phyloP scores from a whole-genome alignment of 2,329 filamentous ascomycete species.

The Cordyceps farinosa region DNA sequence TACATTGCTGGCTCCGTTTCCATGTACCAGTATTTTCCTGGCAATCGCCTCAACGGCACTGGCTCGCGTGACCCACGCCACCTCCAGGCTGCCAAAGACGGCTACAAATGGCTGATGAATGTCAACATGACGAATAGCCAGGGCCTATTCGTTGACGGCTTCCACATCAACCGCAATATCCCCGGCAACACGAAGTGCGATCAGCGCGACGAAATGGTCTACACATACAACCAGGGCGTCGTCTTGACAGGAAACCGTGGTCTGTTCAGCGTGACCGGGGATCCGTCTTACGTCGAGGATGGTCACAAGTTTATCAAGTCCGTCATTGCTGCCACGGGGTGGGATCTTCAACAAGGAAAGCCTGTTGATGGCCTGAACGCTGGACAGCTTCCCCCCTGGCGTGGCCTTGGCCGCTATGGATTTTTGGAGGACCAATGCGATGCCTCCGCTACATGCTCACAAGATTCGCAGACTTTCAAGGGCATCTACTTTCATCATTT shows the following conservation, averaged over 20 bases:
- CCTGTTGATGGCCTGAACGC: conserved; percentile 40
- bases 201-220: conserved; percentile 79
- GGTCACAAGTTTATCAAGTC: conserved; percentile 73
- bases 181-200: conserved; percentile 73
- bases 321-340: conserved; percentile 77
- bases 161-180: conserved; percentile 66
- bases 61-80: conserved; percentile 56
- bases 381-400: conserved; percentile 55
- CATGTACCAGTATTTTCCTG: conserved; percentile 89
- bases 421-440: conserved; percentile 86
- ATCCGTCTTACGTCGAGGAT: conserved; percentile 67
- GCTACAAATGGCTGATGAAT: conserved; percentile 73
- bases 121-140: conserved; percentile 76
- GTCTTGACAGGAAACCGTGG: conserved; percentile 76
- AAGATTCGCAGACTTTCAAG: conserved; percentile 88
- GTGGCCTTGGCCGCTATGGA: conserved; percentile 72
- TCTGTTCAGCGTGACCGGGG: conserved; percentile 74
- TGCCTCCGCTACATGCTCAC: conserved; percentile 67
- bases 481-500: conserved; percentile 93
- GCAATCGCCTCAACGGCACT: conserved; percentile 75
- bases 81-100: conserved; percentile 69
- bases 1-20: conserved; percentile 78
- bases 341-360: conserved; percentile 46
- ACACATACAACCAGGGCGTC: conserved; percentile 95
- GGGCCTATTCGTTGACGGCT: conserved; percentile 82